Evolutionary conservation across 805 yeast species (phyloP).

Genomic region (Deakozyma indianensis): DNA sequence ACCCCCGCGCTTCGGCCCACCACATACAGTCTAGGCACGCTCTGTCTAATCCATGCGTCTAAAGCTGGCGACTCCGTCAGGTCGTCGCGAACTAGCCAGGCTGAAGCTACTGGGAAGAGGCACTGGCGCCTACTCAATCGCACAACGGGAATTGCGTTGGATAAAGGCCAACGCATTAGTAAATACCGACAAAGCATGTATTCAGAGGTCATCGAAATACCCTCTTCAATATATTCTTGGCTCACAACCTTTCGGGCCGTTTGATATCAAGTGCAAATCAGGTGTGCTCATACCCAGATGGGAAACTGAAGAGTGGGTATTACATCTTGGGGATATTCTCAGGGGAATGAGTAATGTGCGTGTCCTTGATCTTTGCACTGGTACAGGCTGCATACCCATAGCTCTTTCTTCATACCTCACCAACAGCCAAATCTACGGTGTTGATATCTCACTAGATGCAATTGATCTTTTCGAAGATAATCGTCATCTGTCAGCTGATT

Average conservation of each 20-base stretch:
- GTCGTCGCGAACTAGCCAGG: not conserved
- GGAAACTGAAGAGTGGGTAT: conserved; percentile 91
- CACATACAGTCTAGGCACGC: no score
- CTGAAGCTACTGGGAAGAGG: conserved; percentile 1
- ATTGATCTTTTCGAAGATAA: conserved; percentile 36
- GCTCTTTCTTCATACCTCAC: conserved; percentile 25
- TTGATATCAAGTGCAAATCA: conserved; percentile 42
- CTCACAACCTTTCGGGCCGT: conserved; percentile 68
- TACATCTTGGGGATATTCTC: conserved; percentile 23
- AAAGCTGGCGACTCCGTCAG: not conserved
- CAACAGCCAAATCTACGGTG: conserved; percentile 24
- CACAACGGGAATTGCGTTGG: conserved; percentile 34
- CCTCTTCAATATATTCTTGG: conserved; percentile 84
- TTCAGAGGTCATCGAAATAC: conserved; percentile 32
- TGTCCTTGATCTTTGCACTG: conserved; percentile 67
- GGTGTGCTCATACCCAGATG: conserved; percentile 80
- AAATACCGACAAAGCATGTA: conserved; percentile 39
- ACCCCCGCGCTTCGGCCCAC: no score
- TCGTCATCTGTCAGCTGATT: conserved; percentile 6
- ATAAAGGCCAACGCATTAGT: conserved; percentile 17
- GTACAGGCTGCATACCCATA: conserved; percentile 77
- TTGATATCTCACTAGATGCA: conserved; percentile 47
- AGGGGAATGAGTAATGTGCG: conserved; percentile 9
- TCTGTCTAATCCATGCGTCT: no score
- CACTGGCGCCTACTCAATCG: conserved; percentile 33